Percentiles rank a stretch among this genome's conserved stretches.
Evolutionary conservation across 495 filamentous ascomycete species (phyloP).

Genomic region (Amphirosellinia nigrospora): DNA sequence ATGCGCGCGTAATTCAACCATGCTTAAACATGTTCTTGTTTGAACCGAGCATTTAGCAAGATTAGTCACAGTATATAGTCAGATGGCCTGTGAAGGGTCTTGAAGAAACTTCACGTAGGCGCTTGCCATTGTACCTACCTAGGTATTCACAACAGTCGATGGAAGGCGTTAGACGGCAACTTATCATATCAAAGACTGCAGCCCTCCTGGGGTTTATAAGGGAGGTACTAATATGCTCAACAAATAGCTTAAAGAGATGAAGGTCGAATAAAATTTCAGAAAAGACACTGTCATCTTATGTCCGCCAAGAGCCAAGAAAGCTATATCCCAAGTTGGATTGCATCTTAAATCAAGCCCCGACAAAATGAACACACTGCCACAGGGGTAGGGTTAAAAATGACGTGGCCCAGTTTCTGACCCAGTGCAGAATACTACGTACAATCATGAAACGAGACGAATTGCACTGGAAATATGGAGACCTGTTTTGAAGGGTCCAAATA

Average conservation of each 20-base stretch:
- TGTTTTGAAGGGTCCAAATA: conserved; percentile 5
- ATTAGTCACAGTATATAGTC: background rate
- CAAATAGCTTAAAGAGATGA: background rate
- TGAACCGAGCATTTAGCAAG: background rate
- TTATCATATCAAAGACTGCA: background rate
- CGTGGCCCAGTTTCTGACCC: conserved; percentile 12
- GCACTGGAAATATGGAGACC: conserved; percentile 8
- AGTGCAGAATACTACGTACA: background rate
- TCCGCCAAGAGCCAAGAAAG: background rate
- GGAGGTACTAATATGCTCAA: background rate
- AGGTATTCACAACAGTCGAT: background rate
- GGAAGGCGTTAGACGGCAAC: background rate
- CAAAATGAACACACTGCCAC: conserved; percentile 5
- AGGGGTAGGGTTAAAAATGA: background rate
- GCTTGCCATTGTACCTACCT: background rate
- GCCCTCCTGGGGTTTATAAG: too few relatives aligned
- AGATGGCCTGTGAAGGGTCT: background rate
- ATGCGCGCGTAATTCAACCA: background rate
- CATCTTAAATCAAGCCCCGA: background rate
- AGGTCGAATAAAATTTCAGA: background rate
- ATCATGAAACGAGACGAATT: conserved; percentile 12
- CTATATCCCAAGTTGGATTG: background rate
- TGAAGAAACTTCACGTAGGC: background rate
- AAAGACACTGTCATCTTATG: background rate
- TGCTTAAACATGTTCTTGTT: background rate